phyloP scores from a whole-genome alignment of 768 basidiomycete species.

The Cubamyces lactineus region DNA sequence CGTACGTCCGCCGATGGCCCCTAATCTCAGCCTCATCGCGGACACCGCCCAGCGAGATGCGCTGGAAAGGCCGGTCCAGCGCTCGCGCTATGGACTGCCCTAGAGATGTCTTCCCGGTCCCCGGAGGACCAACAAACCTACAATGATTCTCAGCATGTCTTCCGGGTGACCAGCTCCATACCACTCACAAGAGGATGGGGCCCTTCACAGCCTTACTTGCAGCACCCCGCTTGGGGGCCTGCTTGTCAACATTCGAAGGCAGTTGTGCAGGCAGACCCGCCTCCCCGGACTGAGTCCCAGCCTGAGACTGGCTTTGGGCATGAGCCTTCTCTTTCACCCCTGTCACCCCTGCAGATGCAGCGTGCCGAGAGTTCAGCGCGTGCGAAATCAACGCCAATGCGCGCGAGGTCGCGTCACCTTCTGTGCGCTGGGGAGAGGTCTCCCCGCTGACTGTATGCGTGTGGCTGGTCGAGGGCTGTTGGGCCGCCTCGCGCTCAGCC shows the following conservation, averaged over 20 bases:
- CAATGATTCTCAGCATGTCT: neutral
- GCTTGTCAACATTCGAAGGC: neutral
- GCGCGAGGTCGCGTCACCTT: conserved; percentile 26
- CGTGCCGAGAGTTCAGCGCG: conserved; percentile 21
- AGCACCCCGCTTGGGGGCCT: neutral
- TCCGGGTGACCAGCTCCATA: neutral
- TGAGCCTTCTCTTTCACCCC: conserved; percentile 1
- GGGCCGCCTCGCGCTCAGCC: conserved; percentile 30
- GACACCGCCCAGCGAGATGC: conserved; percentile 90
- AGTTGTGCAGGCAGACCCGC: neutral
- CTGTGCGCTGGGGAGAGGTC: conserved; percentile 8
- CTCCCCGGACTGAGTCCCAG: neutral
- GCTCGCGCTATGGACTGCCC: conserved; percentile 88
- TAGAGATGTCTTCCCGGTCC: conserved; percentile 89
- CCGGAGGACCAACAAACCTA: conserved; percentile 89
- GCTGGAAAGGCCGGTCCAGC: conserved; percentile 83
- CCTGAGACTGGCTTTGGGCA: neutral
- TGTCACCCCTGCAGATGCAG: conserved; percentile 14
- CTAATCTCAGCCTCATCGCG: conserved; percentile 89
- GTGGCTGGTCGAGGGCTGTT: conserved; percentile 12
- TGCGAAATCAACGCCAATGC: conserved; percentile 20
- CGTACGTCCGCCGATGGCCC: conserved; percentile 84
- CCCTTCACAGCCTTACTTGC: conserved; percentile 52
- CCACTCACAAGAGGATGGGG: conserved; percentile 65
- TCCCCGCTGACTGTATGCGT: conserved; percentile 15